phyloP scores from a whole-genome alignment of 148 eudicot genomes.

The Spergularia bocconei region DNA sequence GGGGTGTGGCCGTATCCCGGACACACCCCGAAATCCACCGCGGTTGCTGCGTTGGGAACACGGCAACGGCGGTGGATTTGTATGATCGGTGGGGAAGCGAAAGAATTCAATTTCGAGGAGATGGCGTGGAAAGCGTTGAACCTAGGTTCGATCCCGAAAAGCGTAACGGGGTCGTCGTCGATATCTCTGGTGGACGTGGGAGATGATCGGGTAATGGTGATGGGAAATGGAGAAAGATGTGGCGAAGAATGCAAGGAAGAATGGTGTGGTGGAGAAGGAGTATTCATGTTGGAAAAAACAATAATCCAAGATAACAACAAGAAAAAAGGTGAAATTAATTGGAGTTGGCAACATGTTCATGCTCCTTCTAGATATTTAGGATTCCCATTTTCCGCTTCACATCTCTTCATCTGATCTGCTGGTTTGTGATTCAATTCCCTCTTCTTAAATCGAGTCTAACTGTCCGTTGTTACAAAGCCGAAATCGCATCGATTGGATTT shows the following conservation, averaged over 20 bases:
- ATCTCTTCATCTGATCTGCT: constrained; percentile 26
- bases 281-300: constrained; percentile 20
- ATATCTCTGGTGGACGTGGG: constrained; percentile 6
- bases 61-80: constrained; percentile 27
- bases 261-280: constrained; percentile 27
- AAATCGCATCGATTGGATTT: too few relatives aligned
- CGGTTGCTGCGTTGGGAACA: neutral
- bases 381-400: constrained; percentile 34
- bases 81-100: constrained; percentile 22
- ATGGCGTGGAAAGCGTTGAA: constrained; percentile 25
- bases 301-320: neutral
- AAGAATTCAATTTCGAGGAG: constrained; percentile 32
- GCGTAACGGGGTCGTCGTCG: constrained; percentile 16
- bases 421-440: too few relatives aligned
- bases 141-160: constrained; percentile 16
- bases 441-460: too few relatives aligned
- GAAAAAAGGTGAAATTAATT: neutral
- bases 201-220: constrained; percentile 24
- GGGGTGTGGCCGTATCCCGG: constrained; percentile 32
- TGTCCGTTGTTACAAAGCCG: too few relatives aligned
- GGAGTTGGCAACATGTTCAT: constrained; percentile 30
- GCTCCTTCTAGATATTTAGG: constrained; percentile 29
- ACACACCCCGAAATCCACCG: constrained; percentile 25
- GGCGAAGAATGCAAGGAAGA: constrained; percentile 13
- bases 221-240: constrained; percentile 30